Base-by-base conservation (phyloP, 768 basidiomycete genomes). In the Boletus insuetus region DNA sequence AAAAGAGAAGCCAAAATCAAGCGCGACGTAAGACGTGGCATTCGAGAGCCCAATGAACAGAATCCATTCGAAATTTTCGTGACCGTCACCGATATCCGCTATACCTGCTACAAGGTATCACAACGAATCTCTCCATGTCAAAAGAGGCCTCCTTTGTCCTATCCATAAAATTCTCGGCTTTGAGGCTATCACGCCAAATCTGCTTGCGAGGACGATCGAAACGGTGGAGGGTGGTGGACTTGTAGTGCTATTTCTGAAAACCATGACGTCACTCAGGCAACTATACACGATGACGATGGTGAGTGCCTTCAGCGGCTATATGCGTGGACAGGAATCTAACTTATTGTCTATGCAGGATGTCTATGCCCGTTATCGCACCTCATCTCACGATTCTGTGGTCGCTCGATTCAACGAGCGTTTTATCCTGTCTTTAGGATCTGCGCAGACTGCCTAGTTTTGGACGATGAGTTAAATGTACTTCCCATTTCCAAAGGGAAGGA, bases 381-480 rank as follows among this genome's bases (percentile, higher is more conserved):
- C 91, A 13, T 86, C 92, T 2, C 92, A 95, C 64, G 90, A 91
- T 65, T 79, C 87, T 7, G 89, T 95, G 31, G 78, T 86, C n/a
- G 92, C 97, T 0, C 85, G 97, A 26, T 99, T 99, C 77, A 99
- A 99, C 73, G 97, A 99, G 69, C 89, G 97, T 12, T 99, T 99
- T 74, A 98, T 99, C 64, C 82, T 99, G 17, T 99, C 97, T 19
- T 84, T 99, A 19, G 94, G 94, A 22, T 89, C 92, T 98, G 93
- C 66, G 79, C 86, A 9, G 92, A 96, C 67, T 98, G 96, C 64
- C 79, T 99, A 2, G 86, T 98, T 24, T 82, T 99, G 47, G 97
- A 99, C 66, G 97, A 99, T 66, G 97, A 99, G 71, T 83, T 99
- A 42, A 98, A 98, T 68, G 95, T 98, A 13, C 83, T 99, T 8